phyloP scores from a whole-genome alignment of 2,329 filamentous ascomycete genomes.

The Fusarium neocosmosporiellum region DNA sequence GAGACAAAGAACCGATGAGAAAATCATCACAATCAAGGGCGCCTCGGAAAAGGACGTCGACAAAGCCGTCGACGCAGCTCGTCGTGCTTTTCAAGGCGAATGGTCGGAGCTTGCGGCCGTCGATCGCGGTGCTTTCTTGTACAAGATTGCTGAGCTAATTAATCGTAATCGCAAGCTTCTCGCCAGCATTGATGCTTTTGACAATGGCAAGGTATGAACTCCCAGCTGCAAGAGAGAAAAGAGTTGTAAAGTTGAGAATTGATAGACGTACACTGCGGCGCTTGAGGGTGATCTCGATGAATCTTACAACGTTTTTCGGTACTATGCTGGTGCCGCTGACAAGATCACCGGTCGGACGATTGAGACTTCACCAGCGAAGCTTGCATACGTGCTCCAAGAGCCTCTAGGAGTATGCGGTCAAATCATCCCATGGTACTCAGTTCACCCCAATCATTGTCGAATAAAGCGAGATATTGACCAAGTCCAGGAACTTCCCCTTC shows the following conservation, averaged over 20 bases:
- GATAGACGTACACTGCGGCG: conserved; percentile 48
- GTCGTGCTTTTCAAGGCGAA: conserved; percentile 16
- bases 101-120: conserved; percentile 19
- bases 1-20: conserved; percentile 2
- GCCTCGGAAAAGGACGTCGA: conserved; percentile 20
- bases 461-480: background rate
- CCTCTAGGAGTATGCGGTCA: conserved; percentile 75
- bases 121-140: conserved; percentile 10
- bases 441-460: fast-evolving
- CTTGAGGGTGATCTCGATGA: conserved; percentile 67
- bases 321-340: conserved; percentile 77
- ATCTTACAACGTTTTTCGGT: conserved; percentile 60
- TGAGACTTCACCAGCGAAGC: conserved; percentile 69
- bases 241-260: fast-evolving
- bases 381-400: conserved; percentile 75
- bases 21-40: conserved; percentile 10
- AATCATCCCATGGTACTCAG: conserved; percentile 68
- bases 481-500: conserved; percentile 24
- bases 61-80: conserved; percentile 13
- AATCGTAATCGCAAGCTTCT: conserved; percentile 20
- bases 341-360: conserved; percentile 78
- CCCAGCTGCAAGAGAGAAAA: background rate
- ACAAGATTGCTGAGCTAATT: conserved; percentile 21
- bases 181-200: conserved; percentile 28
- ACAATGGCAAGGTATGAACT: conserved; percentile 35